Conservation (phyloP, 345 rosid species). For the Heritiera fomes region DNA sequence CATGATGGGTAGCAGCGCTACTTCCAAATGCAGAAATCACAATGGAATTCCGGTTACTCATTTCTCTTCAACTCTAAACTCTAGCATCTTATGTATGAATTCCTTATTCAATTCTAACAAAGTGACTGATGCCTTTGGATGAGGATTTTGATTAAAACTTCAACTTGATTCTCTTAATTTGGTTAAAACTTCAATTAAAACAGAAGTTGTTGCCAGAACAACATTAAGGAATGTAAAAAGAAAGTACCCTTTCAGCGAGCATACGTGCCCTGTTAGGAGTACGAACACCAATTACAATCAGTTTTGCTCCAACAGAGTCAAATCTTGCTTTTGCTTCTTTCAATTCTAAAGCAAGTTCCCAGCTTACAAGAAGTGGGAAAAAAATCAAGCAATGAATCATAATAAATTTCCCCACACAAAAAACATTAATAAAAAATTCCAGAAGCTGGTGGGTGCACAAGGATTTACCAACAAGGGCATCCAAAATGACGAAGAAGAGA, state of each 20-base stretch:
- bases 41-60: background rate
- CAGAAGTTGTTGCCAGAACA: background rate
- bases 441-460: slow-evolving; percentile 21
- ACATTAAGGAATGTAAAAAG: slow-evolving; percentile 27
- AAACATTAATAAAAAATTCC: background rate
- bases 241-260: slow-evolving; percentile 51
- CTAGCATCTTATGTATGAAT: background rate
- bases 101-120: background rate
- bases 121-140: background rate
- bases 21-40: no score
- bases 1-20: no score
- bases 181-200: background rate
- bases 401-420: background rate
- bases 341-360: slow-evolving; percentile 74
- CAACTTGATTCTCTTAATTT: no score
- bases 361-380: slow-evolving; percentile 37
- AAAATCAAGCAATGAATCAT: background rate
- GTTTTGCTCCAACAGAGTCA: slow-evolving; percentile 58
- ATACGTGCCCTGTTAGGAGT: slow-evolving; percentile 56
- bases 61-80: background rate
- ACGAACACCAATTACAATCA: slow-evolving; percentile 65
- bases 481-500: slow-evolving; percentile 91
- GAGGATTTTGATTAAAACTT: background rate
- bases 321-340: slow-evolving; percentile 50
- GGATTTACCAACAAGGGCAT: slow-evolving; percentile 73